Conservation (phyloP, 2,329 filamentous ascomycete genomes). For the Pyricularia sp. region DNA sequence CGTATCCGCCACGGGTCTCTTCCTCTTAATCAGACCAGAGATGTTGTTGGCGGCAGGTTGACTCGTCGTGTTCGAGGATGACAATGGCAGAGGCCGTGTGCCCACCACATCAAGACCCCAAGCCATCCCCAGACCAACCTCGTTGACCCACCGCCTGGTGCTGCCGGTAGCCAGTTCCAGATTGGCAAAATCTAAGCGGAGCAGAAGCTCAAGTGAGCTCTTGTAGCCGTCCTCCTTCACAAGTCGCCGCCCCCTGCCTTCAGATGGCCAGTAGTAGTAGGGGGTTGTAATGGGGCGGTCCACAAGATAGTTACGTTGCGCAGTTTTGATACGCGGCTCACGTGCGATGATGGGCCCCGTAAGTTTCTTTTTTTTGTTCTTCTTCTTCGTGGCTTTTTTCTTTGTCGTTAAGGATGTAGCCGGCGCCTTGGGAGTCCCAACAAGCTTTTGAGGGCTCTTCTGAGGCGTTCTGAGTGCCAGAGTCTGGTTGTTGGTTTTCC, state of each 20-base stretch:
- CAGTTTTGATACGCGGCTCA: constrained; percentile 51
- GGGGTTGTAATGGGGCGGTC: constrained; percentile 38
- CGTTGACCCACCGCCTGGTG: constrained; percentile 56
- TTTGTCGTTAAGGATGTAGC: constrained; percentile 3
- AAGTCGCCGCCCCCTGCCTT: constrained; percentile 49
- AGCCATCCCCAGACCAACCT: constrained; percentile 41
- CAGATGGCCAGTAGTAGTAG: constrained; percentile 53
- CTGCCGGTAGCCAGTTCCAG: constrained; percentile 49
- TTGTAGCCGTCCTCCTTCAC: constrained; percentile 53
- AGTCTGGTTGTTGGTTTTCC: not conserved
- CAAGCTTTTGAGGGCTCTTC: constrained; percentile 14
- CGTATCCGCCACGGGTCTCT: constrained; percentile 6
- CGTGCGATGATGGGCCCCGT: constrained; percentile 50
- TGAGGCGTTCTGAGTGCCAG: constrained; percentile 10
- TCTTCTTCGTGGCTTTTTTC: constrained; percentile 21
- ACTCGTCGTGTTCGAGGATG: constrained; percentile 2
- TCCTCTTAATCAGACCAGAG: constrained; percentile 30
- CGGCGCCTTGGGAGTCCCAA: constrained; percentile 7
- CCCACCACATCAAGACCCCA: constrained; percentile 43
- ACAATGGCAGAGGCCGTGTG: constrained; percentile 11
- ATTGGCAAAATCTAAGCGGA: constrained; percentile 62
- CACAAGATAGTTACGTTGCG: constrained; percentile 34
- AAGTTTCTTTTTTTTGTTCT: constrained; percentile 33
- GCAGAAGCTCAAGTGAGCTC: constrained; percentile 53
- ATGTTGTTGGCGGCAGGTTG: constrained; percentile 29